Evolutionary conservation across 768 basidiomycete genomes (phyloP).

Genomic region (Kwoniella mangroviensis): DNA sequence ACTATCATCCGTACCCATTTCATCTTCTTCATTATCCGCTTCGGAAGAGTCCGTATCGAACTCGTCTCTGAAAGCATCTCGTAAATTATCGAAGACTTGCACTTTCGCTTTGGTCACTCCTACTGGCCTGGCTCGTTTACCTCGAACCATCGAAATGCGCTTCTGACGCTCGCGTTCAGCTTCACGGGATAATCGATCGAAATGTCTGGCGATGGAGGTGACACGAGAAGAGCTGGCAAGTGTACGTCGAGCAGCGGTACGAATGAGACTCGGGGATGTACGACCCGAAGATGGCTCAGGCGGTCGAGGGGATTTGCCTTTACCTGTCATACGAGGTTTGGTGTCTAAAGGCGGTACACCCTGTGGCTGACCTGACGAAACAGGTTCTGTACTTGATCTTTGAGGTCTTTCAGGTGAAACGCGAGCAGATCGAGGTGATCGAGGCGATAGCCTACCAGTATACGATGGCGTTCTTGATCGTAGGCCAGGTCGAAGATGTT

Average conservation of each 20-base stretch:
- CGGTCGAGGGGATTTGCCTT: constrained; percentile 49
- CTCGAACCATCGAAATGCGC: constrained; percentile 82
- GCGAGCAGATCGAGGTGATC: constrained; percentile 20
- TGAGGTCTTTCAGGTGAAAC: constrained; percentile 13
- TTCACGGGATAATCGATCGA: constrained; percentile 72
- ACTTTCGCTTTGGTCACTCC: constrained; percentile 85
- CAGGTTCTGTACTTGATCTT: neutral
- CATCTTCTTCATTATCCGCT: constrained; percentile 72
- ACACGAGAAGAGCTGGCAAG: constrained; percentile 65
- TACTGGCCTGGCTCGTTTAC: constrained; percentile 85
- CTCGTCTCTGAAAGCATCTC: constrained; percentile 84
- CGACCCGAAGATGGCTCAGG: constrained; percentile 27
- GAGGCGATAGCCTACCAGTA: constrained; percentile 10
- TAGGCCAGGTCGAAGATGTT: constrained; percentile 23
- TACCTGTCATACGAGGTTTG: constrained; percentile 44
- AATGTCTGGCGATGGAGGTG: constrained; percentile 85
- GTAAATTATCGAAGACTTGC: constrained; percentile 83
- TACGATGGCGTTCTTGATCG: constrained; percentile 27
- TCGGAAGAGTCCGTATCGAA: constrained; percentile 64
- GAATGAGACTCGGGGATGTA: constrained; percentile 23
- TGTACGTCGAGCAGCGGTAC: constrained; percentile 65
- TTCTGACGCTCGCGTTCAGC: constrained; percentile 64
- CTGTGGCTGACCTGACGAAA: neutral
- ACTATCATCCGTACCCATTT: constrained; percentile 56
- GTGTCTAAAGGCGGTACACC: constrained; percentile 6